phyloP scores from a whole-genome alignment of 2,329 filamentous ascomycete species.

The Claviceps monticola region DNA sequence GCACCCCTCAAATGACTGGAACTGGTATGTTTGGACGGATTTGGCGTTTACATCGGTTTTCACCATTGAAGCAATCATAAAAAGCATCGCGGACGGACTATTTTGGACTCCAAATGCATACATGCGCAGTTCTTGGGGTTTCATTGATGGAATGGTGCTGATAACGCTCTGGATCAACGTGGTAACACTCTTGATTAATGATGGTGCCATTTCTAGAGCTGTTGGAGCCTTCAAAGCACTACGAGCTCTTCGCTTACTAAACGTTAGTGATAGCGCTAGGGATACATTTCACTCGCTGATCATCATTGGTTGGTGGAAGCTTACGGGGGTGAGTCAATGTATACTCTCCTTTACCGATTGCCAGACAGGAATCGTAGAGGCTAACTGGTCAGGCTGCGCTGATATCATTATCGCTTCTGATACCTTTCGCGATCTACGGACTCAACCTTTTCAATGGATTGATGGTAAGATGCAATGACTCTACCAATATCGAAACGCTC shows the following conservation, averaged over 20 bases:
- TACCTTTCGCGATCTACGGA: slow-evolving; percentile 94
- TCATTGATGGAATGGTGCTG: slow-evolving; percentile 85
- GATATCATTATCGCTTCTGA: slow-evolving; percentile 83
- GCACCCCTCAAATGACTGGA: slow-evolving; percentile 45
- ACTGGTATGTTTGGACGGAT: slow-evolving; percentile 95
- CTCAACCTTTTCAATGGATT: slow-evolving; percentile 83
- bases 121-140: slow-evolving; percentile 89
- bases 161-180: slow-evolving; percentile 95
- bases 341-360: background rate
- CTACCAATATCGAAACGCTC: slow-evolving; percentile 43
- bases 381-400: slow-evolving; percentile 51
- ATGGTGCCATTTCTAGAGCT: slow-evolving; percentile 74
- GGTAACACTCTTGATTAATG: slow-evolving; percentile 63
- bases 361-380: background rate
- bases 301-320: slow-evolving; percentile 86
- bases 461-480: slow-evolving; percentile 62
- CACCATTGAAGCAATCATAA: slow-evolving; percentile 73
- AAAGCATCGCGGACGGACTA: slow-evolving; percentile 87
- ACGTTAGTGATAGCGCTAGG: slow-evolving; percentile 88
- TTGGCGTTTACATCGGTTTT: slow-evolving; percentile 81
- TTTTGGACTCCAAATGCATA: slow-evolving; percentile 97
- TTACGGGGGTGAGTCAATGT: slow-evolving; percentile 52
- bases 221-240: slow-evolving; percentile 96
- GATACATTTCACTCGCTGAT: slow-evolving; percentile 96
- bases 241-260: slow-evolving; percentile 77